Conservation (phyloP, 495 filamentous ascomycete genomes). For the Polyplosphaeria fusca region DNA sequence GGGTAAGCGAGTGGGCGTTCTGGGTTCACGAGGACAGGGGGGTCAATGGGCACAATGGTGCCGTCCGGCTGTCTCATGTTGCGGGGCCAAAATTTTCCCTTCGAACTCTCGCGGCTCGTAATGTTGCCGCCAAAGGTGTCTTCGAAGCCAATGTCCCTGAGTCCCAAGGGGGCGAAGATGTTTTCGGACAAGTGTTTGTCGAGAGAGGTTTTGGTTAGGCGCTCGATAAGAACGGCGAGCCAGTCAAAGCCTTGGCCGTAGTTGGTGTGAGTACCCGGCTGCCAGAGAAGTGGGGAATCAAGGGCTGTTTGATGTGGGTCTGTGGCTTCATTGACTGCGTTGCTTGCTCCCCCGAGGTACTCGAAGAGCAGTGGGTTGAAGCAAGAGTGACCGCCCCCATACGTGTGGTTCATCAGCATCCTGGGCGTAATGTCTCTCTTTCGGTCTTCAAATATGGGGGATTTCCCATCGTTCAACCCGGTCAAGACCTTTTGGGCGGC, state of each 20-base stretch:
- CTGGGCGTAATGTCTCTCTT: slow-evolving; percentile 6
- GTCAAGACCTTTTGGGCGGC: slow-evolving; percentile 10
- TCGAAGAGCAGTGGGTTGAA: slow-evolving; percentile 12
- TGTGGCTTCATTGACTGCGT: slow-evolving; percentile 3
- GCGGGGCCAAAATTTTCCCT: slow-evolving; percentile 7
- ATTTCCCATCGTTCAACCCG: slow-evolving; percentile 3
- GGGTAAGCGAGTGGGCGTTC: slow-evolving; percentile 1
- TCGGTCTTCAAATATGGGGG: not conserved
- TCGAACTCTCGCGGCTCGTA: not conserved
- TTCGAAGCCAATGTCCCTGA: slow-evolving; percentile 12
- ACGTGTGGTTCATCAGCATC: slow-evolving; percentile 26
- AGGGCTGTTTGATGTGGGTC: slow-evolving; percentile 11
- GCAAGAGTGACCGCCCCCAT: slow-evolving; percentile 12
- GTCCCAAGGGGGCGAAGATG: slow-evolving; percentile 6
- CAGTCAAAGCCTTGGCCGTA: slow-evolving; percentile 22
- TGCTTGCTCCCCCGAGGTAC: slow-evolving; percentile 9
- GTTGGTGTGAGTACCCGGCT: slow-evolving; percentile 22
- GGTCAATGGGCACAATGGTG: slow-evolving; percentile 2
- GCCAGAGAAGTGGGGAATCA: slow-evolving; percentile 17
- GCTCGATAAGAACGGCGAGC: slow-evolving; percentile 18
- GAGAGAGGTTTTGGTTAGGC: not conserved
- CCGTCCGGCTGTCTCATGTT: slow-evolving; percentile 10
- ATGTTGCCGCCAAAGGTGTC: slow-evolving; percentile 13
- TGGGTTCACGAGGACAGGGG: not conserved
- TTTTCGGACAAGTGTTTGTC: not conserved